Evolutionary conservation across 2,329 filamentous ascomycete species (phyloP), one percentile per base, ranked within the genome.

Genomic region (Daldinia sp.): DNA sequence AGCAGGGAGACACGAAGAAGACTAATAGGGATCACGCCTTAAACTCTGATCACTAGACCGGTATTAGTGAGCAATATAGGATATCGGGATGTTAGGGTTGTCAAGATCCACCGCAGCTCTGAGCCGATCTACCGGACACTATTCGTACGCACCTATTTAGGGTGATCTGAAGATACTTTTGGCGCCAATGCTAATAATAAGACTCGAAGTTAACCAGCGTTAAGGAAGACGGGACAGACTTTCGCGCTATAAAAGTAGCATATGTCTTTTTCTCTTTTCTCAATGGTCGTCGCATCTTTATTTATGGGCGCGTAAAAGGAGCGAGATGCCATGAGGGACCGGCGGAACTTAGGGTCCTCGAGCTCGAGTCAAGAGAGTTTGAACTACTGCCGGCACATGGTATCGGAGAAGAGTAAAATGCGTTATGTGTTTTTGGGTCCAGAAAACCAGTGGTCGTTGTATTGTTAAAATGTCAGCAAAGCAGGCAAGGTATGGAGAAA

Each of bases 301-400:
- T n/a, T 15, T 28, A n/a, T 6, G 9, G 39, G 13, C n/a, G 12
- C 13, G 30, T 37, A 4, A 35, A 41, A 42, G 6, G 37, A 33
- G 33, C 35, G 30, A 59, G 10, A 9, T 39, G 28, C 18, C 18
- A 48, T 30, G 42, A 33, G 50, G 28, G 39, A 44, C 56, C 51
- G 51, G 55, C 35, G 12, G 15, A 48, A n/a, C 23, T n/a, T 60
- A 55, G 59, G 46, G 41, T 26, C 18, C 51, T 37, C 39, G 26
- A 37, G 39, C 28, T 28, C 35, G 65, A 70, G 55, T 65, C 62
- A 37, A 35, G 65, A 68, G 42, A 61, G 62, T 68, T 68, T 23
- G 13, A 30, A 28, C 59, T 61, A 63, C 61, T 65, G 35, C 48
- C 23, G 26, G 46, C 4, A 33, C 7, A 33, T n/a, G 15, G 26